These are phyloP conservation scores for Geum urbanum DNA, from an alignment of 306 rosid genomes.

Conservation along the genomic window DNA sequence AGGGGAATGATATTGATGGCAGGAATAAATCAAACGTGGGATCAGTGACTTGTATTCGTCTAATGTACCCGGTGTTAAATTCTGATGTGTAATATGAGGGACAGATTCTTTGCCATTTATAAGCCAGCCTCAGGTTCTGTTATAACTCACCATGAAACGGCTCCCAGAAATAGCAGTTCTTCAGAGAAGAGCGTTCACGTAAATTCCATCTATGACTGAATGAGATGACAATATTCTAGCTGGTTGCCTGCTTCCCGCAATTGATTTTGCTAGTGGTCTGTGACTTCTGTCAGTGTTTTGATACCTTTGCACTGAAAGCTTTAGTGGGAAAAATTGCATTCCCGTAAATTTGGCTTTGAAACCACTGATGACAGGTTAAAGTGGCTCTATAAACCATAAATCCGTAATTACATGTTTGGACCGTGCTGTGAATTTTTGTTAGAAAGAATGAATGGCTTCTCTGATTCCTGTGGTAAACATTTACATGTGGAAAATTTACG, in stretches of 20 bases:
- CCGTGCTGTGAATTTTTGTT: no score
- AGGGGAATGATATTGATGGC: constrained; percentile 24
- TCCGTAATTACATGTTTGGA: no score
- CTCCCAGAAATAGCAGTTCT: neutral
- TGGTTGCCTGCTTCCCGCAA: neutral
- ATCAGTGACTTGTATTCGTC: constrained; percentile 12
- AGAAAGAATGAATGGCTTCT: neutral
- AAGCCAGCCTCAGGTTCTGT: neutral
- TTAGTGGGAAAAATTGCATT: neutral
- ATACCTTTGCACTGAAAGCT: neutral
- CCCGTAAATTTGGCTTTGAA: neutral
- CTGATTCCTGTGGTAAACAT: neutral
- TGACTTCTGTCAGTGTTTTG: neutral
- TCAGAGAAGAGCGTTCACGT: neutral
- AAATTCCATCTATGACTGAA: neutral
- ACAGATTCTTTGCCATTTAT: neutral
- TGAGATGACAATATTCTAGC: neutral
- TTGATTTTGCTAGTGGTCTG: neutral
- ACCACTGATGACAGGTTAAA: neutral
- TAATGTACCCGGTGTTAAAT: neutral
- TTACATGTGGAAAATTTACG: neutral
- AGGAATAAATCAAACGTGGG: constrained; percentile 6
- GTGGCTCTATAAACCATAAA: neutral
- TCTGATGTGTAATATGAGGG: neutral
- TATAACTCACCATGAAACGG: constrained; percentile 1